These are phyloP conservation scores for Globisporangium cederbergense DNA, from an alignment of 352 stramenopile species.

Conservation along the genomic window DNA sequence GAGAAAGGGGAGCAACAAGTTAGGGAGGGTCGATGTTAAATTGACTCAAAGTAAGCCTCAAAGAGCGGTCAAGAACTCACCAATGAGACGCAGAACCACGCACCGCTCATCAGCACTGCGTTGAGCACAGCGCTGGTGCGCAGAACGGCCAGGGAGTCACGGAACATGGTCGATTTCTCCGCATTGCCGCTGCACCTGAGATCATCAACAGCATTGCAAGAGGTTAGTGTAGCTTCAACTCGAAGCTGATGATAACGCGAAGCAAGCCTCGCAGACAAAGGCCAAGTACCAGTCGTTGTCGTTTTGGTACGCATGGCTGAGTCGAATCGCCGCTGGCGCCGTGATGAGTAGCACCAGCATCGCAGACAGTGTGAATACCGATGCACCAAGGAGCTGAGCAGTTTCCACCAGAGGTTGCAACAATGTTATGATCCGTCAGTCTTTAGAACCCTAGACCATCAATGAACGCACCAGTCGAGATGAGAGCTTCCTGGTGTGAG, in stretches of 20 bases:
- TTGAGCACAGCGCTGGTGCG: constrained; percentile 34
- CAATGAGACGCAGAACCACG: constrained; percentile 53
- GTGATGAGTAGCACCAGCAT: constrained; percentile 38
- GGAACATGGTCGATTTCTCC: constrained; percentile 16
- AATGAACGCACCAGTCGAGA: constrained; percentile 21
- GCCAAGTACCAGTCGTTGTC: constrained; percentile 32
- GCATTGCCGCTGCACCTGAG: constrained; percentile 6
- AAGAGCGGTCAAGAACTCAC: constrained; percentile 20
- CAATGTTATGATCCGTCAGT: not conserved
- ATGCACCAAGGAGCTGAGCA: constrained; percentile 30
- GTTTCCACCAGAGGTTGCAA: not conserved
- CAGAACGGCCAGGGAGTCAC: constrained; percentile 23
- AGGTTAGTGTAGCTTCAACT: not conserved
- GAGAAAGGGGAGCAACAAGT: not conserved
- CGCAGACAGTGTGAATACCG: constrained; percentile 23
- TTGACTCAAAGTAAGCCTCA: too few species aligned
- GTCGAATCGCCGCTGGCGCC: constrained; percentile 39
- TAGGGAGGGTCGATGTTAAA: not conserved
- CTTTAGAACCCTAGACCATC: not conserved
- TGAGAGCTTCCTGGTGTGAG: constrained; percentile 13
- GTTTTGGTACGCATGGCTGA: constrained; percentile 35
- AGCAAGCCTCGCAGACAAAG: not conserved
- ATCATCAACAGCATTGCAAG: not conserved
- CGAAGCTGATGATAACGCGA: not conserved
- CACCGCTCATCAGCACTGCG: constrained; percentile 35